Percentiles rank a stretch among this genome's conserved stretches.
These are phyloP conservation scores for Rhynchospora pubera DNA, from an alignment of 176 grass and related monocot genomes.

Conservation along the genomic window DNA sequence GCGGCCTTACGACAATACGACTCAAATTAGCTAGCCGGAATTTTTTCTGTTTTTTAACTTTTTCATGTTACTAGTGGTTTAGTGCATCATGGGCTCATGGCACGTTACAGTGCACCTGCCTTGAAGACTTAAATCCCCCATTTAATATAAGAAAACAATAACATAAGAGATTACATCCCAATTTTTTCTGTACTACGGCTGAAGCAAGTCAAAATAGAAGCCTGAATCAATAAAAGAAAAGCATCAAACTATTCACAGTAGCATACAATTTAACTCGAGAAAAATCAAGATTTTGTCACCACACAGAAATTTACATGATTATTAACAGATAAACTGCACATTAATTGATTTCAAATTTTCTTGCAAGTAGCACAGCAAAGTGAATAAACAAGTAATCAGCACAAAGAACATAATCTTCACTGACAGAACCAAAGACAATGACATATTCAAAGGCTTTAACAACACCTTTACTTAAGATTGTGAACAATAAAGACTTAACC, in stretches of 20 bases:
- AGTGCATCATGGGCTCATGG: too few relatives aligned
- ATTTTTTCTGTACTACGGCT: background rate
- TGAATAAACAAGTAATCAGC: slow-evolving; percentile 18
- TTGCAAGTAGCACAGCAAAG: slow-evolving; percentile 9
- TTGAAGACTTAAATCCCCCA: too few relatives aligned
- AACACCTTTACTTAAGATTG: background rate
- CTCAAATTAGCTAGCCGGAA: too few relatives aligned
- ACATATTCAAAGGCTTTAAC: slow-evolving; percentile 14
- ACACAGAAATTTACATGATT: slow-evolving; percentile 24
- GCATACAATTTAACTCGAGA: background rate
- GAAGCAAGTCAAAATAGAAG: background rate
- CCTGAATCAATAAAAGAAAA: too few relatives aligned
- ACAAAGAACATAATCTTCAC: slow-evolving; percentile 2
- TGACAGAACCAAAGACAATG: slow-evolving; percentile 2
- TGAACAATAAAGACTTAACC: slow-evolving; percentile 23
- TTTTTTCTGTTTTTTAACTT: too few relatives aligned
- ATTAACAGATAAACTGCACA: slow-evolving; percentile 13
- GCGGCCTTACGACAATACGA: too few relatives aligned
- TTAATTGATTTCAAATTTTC: background rate
- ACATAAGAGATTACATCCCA: background rate
- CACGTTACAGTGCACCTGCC: too few relatives aligned
- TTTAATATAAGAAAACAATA: too few relatives aligned
- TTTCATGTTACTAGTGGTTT: too few relatives aligned
- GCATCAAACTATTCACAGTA: background rate
- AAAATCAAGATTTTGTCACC: background rate